Base-by-base conservation (phyloP, 2,329 filamentous ascomycete species). In the Zymoseptoria pseudotritici region DNA sequence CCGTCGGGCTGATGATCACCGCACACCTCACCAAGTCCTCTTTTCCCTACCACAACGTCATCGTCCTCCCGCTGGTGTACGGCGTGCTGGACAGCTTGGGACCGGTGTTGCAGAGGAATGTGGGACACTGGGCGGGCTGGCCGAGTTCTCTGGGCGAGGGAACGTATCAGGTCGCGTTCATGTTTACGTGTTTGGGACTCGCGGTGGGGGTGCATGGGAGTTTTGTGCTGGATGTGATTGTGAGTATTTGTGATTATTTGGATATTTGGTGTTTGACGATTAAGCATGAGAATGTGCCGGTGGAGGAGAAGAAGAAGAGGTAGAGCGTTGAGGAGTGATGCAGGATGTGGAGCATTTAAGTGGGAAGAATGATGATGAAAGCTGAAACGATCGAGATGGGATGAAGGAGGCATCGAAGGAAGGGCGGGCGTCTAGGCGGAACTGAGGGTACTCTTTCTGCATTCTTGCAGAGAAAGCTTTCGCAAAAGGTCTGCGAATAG, bases 201-300 rank as follows among this genome's bases (percentile, higher is more conserved):
- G 89, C 88, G 0, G 74, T 96, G 54, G 94, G 94, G 36, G 86
- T 97, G n/a, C 97, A 99, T 77, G 92, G 91, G 61, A 96, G 91
- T 74, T 99, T 99, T 74, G 91, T 97, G 59, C 89, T 96, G 31
- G 94, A 97, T 73, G 92, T 97, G 59, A 97, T 99, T 66, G 91
- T 94, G 61, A 95, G 91, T 29, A 97, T 99, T 68, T 99, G 94
- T 77, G 94, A 99, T 74, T 96, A 96, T 74, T 82, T 97, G 62
- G 94, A 99, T 73, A 99, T 99, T 67, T 97, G 91, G 91, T 99
- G 94, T 73, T 80, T 99, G 73, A 96, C 90, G 1, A 99, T 99
- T 78, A 99, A 99, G 83, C 87, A 97, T 69, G 36, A 46, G 36
- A 46, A 46, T 46, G 36, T 46, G 13, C 36, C 36, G 36, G 36